phyloP scores from a whole-genome alignment of 208 protist genomes.

The Crithidia mellificae region DNA sequence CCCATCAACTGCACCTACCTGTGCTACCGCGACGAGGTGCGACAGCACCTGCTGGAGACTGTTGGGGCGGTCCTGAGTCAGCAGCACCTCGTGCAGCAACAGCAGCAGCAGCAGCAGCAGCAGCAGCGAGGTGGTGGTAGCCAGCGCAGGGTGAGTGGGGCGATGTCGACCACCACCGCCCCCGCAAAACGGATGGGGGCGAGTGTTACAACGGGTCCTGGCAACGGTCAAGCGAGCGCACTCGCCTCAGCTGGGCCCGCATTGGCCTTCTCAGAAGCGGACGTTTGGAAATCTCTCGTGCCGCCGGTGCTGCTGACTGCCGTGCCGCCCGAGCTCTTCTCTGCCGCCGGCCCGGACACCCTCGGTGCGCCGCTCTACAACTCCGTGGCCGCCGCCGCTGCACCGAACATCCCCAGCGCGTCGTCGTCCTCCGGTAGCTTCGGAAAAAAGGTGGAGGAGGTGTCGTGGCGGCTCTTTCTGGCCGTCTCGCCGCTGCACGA shows the following conservation, averaged over 20 bases:
- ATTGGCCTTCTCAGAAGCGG: conserved; percentile 40
- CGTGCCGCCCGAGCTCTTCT: conserved; percentile 46
- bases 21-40: conserved; percentile 63
- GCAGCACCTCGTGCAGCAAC: conserved; percentile 27
- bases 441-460: not conserved
- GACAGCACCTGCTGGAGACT: conserved; percentile 32
- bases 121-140: conserved; percentile 10
- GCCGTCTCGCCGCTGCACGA: conserved; percentile 67
- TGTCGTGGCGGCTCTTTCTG: conserved; percentile 45
- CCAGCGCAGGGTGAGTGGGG: not conserved
- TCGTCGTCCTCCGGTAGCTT: not conserved
- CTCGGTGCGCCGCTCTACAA: conserved; percentile 75
- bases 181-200: conserved; percentile 8
- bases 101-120: conserved; percentile 11
- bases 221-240: not conserved
- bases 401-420: not conserved
- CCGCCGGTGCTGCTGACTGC: conserved; percentile 68
- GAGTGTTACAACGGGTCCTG: not conserved
- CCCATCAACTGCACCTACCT: conserved; percentile 68
- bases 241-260: not conserved
- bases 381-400: conserved; percentile 57
- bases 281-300: conserved; percentile 56
- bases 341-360: conserved; percentile 32
- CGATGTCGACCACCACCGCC: not conserved
- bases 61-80: conserved; percentile 27